Base-by-base conservation (phyloP, 2,329 filamentous ascomycete species). In the Verticillium dahliae region DNA sequence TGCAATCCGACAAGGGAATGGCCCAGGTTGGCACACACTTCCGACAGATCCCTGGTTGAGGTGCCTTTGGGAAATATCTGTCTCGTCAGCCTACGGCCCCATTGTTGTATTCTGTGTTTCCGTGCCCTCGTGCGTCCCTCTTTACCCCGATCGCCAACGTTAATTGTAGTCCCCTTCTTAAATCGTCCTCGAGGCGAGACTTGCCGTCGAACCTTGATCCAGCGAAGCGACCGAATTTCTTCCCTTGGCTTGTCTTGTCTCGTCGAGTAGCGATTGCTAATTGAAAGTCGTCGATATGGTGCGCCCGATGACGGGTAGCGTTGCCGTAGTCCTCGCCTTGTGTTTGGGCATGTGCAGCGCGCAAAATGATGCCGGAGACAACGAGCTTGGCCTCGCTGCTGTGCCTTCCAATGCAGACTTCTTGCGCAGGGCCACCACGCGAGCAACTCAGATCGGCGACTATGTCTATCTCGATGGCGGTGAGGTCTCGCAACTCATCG, bases 391-490 rank as follows among this genome's bases (percentile, higher is more conserved):
- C 5, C 55, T 37, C 27, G 33, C 37, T 7, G 55, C 33, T 13
- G 55, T 57, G 33, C 55, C 55, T 22, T 7, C 31, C 33, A 35
- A n/a, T 6, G 55, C 33, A 4, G 34, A 57, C 14, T 57, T 57
- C 9, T 37, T 57, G 55, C 55, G 55, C 11, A 34, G 55, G 10
- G 35, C 35, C 14, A 37, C 15, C 55, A 6, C 14, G 31, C 55
- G 55, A 67, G 66, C 58, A 2, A 63, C 61, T 3, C 68, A 72
- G 15, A 61, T 76, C 13, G 73, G 73, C 14, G 69, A 76, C 60
- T 74, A 74, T 57, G 63, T 73, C 41, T 78, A 76, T 59, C 70
- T 77, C 55, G 74, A 77, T 60, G 75, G 75, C 57, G 75, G 75
- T 15, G 69, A 73, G 62, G 59, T 74, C 2, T 73, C 68, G 2